Conservation (phyloP, 2,329 filamentous ascomycete species). For the Calonectria hawksworthii region DNA sequence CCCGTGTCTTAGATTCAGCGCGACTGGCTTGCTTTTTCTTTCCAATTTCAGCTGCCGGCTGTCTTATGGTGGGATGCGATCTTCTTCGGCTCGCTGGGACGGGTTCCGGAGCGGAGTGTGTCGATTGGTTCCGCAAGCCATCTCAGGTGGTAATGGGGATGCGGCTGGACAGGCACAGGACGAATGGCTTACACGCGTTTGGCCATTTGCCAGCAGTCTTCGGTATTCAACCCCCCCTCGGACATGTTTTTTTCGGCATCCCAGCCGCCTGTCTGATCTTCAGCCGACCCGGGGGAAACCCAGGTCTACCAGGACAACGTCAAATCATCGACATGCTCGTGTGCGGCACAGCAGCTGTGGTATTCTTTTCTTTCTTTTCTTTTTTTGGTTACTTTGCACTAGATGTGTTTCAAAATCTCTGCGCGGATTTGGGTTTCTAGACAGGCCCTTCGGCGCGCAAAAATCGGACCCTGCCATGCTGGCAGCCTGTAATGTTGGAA, state of each 20-base stretch:
- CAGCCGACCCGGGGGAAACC: slow-evolving; percentile 29
- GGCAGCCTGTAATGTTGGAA: slow-evolving; percentile 9
- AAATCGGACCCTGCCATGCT: not conserved
- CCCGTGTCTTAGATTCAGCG: slow-evolving; percentile 37
- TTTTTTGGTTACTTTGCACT: not conserved
- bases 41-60: slow-evolving; percentile 24
- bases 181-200: slow-evolving; percentile 37
- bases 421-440: not conserved
- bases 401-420: slow-evolving; percentile 18
- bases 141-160: slow-evolving; percentile 26
- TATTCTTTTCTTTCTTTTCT: slow-evolving; percentile 17
- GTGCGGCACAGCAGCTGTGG: slow-evolving; percentile 23
- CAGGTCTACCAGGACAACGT: slow-evolving; percentile 23
- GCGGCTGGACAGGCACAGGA: slow-evolving; percentile 31
- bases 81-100: slow-evolving; percentile 33
- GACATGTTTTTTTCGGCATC: slow-evolving; percentile 28
- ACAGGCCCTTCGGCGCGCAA: slow-evolving; percentile 2
- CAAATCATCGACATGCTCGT: slow-evolving; percentile 23
- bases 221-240: slow-evolving; percentile 32
- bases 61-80: slow-evolving; percentile 28
- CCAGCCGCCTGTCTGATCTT: slow-evolving; percentile 30
- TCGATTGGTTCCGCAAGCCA: slow-evolving; percentile 32
- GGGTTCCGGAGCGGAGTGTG: slow-evolving; percentile 8
- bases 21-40: slow-evolving; percentile 30
- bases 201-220: slow-evolving; percentile 22